Conservation (phyloP, 2,329 filamentous ascomycete genomes). For the Dactylellina cionopaga region DNA sequence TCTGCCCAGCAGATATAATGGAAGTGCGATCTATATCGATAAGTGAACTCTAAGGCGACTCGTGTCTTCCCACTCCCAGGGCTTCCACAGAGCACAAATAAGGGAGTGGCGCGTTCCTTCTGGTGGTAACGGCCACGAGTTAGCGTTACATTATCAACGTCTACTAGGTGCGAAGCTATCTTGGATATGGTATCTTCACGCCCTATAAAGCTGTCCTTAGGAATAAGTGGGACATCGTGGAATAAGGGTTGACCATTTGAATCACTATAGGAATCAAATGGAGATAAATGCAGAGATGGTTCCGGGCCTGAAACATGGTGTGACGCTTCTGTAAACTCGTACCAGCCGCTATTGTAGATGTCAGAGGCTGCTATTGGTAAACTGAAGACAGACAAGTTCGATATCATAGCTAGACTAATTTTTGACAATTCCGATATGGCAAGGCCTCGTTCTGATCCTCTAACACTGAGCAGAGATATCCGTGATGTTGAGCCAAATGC, state of each 20-base stretch:
- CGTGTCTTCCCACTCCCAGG: conserved; percentile 10
- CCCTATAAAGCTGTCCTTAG: neutral
- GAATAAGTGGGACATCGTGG: neutral
- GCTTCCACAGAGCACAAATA: conserved; percentile 4
- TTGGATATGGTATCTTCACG: neutral
- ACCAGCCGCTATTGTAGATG: conserved; percentile 18
- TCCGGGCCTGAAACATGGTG: neutral
- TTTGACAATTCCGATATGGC: conserved; percentile 7
- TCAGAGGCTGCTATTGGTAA: conserved; percentile 6
- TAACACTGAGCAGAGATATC: neutral
- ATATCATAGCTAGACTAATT: conserved; percentile 2
- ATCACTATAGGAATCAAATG: neutral
- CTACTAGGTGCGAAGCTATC: neutral
- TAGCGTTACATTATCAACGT: neutral
- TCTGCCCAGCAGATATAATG: neutral
- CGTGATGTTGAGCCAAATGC: neutral
- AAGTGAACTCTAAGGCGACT: conserved; percentile 7
- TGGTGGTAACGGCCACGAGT: neutral
- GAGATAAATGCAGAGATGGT: neutral
- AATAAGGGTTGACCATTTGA: neutral
- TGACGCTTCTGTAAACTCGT: neutral
- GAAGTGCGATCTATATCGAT: neutral
- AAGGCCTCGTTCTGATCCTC: conserved; percentile 1
- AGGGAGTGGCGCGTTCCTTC: neutral
- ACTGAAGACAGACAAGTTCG: conserved; percentile 18